phyloP scores from a whole-genome alignment of 2,329 filamentous ascomycete genomes.

The Knoxdaviesia proteae region DNA sequence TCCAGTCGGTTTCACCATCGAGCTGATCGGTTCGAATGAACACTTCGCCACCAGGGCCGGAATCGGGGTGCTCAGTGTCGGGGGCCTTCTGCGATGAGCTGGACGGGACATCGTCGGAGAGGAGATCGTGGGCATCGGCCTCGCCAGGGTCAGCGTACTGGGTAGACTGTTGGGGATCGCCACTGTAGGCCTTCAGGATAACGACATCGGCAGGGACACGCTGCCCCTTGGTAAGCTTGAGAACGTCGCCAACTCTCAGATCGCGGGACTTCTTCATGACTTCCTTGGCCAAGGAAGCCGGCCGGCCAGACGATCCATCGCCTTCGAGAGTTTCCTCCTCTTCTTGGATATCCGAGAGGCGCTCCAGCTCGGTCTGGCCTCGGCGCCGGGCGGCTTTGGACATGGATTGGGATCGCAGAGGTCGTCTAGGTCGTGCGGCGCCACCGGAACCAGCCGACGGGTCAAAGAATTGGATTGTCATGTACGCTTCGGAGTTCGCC shows the following conservation, averaged over 20 bases:
- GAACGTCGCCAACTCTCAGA: slow-evolving; percentile 83
- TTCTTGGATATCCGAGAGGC: slow-evolving; percentile 44
- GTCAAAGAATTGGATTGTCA: slow-evolving; percentile 51
- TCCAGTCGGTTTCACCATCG: slow-evolving; percentile 98
- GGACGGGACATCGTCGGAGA: too few relatives aligned
- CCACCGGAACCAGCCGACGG: slow-evolving; percentile 13
- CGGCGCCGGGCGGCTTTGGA: slow-evolving; percentile 2
- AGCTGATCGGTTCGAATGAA: slow-evolving; percentile 96
- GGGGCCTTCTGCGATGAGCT: neutral
- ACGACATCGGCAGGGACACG: slow-evolving; percentile 87
- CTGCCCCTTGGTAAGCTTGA: slow-evolving; percentile 81
- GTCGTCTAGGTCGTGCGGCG: slow-evolving; percentile 5
- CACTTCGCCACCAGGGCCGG: slow-evolving; percentile 52
- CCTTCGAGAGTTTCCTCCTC: slow-evolving; percentile 37
- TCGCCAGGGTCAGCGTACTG: neutral
- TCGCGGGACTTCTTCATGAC: slow-evolving; percentile 66
- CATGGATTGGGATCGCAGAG: slow-evolving; percentile 22
- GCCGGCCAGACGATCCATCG: slow-evolving; percentile 15
- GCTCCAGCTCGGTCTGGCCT: slow-evolving; percentile 8
- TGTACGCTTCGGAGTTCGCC: slow-evolving; percentile 82
- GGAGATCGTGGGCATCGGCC: slow-evolving; percentile 4
- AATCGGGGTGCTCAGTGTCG: slow-evolving; percentile 7
- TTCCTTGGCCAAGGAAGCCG: slow-evolving; percentile 37
- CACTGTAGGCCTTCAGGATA: slow-evolving; percentile 56
- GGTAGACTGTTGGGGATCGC: neutral